Evolutionary conservation across 2,329 filamentous ascomycete species (phyloP), one percentile per base, ranked within the genome.

Genomic region (Alternaria arbusti): DNA sequence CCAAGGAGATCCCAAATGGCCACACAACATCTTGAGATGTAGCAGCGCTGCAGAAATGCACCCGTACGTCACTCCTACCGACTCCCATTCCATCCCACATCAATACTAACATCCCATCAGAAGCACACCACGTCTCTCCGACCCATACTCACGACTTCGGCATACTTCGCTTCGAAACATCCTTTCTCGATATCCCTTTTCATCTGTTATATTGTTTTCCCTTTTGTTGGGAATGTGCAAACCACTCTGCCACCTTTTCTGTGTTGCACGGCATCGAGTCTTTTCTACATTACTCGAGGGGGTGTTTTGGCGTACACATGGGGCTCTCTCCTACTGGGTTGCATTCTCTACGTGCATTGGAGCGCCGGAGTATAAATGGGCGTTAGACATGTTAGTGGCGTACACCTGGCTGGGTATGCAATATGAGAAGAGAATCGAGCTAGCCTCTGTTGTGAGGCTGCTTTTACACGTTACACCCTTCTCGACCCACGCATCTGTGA

Each of bases 1-100:
- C 71, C 60, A 76, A 75, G 72, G 71, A 71, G 66, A 80, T 80
- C 61, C 72, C 74, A n/a, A 67, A 74, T 54, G 66, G 59, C 64
- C 67, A 67, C 70, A 64, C 56, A 36, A 13, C 30, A n/a, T 11
- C 43, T 43, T 26, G 32, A 52, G 28, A 32, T 40, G 20, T 52
- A 25, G 49, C 49, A 40, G 36, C 32, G 22, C 49, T 40, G 25
- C 43, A 54, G 28, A 32, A 46, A 47, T 40, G 46, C 32, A 43
- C 54, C 26, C 25, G 43, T 49, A 36, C 17, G 55, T 30, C 49
- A 32, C 22, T n/a, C 9, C 11, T 20, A 13, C 43, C 13, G 5
- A 25, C 20, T 12, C 9, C 17, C 23, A 22, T 11, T 6, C n/a
- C 13, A 9, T 32, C 10, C 13, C 20, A 9, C 13, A 11, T 13